Evolutionary conservation across 192 early-diverging fungal species (phyloP).

Genomic region (Geranomyces michiganensis): DNA sequence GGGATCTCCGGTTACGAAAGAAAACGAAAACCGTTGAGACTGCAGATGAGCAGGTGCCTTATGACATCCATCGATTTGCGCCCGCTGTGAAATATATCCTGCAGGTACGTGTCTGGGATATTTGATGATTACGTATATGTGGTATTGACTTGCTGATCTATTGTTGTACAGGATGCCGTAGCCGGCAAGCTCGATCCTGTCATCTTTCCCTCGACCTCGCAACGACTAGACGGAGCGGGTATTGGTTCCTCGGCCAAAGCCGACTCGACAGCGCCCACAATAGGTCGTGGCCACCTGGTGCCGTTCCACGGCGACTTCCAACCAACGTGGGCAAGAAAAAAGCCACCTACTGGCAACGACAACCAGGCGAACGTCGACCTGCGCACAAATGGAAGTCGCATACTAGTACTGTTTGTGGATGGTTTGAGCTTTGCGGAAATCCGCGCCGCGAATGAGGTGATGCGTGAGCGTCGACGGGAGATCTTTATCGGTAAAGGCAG

Average conservation of each 20-base stretch:
- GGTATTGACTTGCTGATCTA: too few relatives aligned
- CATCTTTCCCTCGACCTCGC: constrained; percentile 18
- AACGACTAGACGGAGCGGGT: neutral
- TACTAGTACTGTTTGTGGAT: constrained; percentile 79
- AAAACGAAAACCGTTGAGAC: constrained; percentile 31
- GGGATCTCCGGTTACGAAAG: constrained; percentile 18
- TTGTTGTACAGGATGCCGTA: constrained; percentile 20
- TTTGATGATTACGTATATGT: too few relatives aligned
- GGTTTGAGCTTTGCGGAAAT: constrained; percentile 79
- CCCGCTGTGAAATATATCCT: constrained; percentile 63
- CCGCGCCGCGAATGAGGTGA: constrained; percentile 69
- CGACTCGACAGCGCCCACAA: neutral
- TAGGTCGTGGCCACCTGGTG: constrained; percentile 17
- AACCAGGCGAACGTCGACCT: constrained; percentile 20
- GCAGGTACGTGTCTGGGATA: constrained; percentile 30
- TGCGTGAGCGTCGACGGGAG: constrained; percentile 62
- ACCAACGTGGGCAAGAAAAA: constrained; percentile 36
- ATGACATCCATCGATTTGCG: constrained; percentile 68
- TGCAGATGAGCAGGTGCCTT: constrained; percentile 55
- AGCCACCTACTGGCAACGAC: constrained; percentile 16
- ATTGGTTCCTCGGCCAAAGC: neutral
- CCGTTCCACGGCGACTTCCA: constrained; percentile 21
- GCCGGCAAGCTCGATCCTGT: constrained; percentile 12
- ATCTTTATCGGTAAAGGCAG: constrained; percentile 66
- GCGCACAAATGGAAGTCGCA: constrained; percentile 54